Conservation (phyloP, 306 rosid species). For the Dalbergia oliveri region DNA sequence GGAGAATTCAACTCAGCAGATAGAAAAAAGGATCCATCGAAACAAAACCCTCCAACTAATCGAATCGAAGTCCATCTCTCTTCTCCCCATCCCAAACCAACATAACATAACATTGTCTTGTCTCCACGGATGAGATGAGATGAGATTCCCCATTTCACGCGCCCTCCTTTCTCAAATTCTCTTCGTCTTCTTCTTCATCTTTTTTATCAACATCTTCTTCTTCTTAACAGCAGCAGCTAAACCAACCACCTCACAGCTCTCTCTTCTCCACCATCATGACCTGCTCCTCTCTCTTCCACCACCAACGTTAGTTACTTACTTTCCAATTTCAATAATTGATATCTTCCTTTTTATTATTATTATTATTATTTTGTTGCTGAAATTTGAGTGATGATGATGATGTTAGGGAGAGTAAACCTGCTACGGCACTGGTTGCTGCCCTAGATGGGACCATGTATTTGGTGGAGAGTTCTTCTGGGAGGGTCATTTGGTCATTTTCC, state of each 20-base stretch:
- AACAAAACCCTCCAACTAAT: too few species aligned
- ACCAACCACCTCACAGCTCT: constrained; percentile 14
- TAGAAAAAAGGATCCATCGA: too few species aligned
- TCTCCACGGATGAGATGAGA: too few species aligned
- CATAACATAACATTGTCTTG: too few species aligned
- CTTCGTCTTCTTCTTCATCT: background rate
- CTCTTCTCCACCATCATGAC: background rate
- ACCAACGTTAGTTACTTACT: constrained; percentile 42
- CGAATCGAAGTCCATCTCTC: too few species aligned
- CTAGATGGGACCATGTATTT: constrained; percentile 66
- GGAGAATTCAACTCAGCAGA: too few species aligned
- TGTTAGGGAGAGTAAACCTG: constrained; percentile 1
- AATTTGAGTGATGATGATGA: too few species aligned
- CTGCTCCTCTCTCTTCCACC: constrained; percentile 46
- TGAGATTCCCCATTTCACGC: background rate
- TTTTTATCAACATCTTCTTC: background rate
- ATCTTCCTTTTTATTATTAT: too few species aligned
- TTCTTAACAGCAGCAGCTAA: background rate
- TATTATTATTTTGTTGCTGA: too few species aligned
- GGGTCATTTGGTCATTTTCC: constrained; percentile 66
- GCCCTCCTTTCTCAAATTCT: constrained; percentile 14
- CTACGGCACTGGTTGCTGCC: constrained; percentile 60
- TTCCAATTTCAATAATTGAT: too few species aligned
- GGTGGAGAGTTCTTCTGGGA: constrained; percentile 56
- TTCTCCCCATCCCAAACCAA: too few species aligned